phyloP scores from a whole-genome alignment of 805 yeast species.

The Blastobotrys americana region DNA sequence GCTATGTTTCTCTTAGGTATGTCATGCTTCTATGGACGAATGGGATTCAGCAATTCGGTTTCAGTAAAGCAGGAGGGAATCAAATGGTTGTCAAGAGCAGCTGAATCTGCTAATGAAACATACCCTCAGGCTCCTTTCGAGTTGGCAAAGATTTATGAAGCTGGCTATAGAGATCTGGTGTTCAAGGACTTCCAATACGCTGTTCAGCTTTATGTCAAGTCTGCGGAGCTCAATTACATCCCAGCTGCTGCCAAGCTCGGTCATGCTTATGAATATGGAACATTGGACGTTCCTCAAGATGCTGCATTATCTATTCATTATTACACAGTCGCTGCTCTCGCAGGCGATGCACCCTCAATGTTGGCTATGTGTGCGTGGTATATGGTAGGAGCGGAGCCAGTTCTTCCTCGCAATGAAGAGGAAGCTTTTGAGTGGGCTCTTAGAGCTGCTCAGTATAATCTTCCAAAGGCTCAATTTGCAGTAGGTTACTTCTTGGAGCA shows the following conservation, averaged over 20 bases:
- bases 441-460: slow-evolving; percentile 69
- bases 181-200: slow-evolving; percentile 81
- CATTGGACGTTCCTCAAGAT: slow-evolving; percentile 61
- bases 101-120: slow-evolving; percentile 72
- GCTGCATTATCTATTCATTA: slow-evolving; percentile 82
- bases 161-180: slow-evolving; percentile 80
- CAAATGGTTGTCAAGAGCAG: slow-evolving; percentile 86
- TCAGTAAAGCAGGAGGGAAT: slow-evolving; percentile 78
- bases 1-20: slow-evolving; percentile 92
- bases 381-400: slow-evolving; percentile 82
- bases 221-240: slow-evolving; percentile 80
- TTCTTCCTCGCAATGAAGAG: slow-evolving; percentile 62
- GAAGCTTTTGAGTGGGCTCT: slow-evolving; percentile 96
- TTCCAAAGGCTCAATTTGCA: slow-evolving; percentile 78
- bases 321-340: slow-evolving; percentile 82
- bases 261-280: slow-evolving; percentile 74
- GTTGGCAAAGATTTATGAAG: slow-evolving; percentile 72
- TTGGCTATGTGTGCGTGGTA: slow-evolving; percentile 96
- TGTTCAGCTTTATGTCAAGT: slow-evolving; percentile 73
- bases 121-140: slow-evolving; percentile 94
- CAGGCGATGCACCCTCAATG: slow-evolving; percentile 87
- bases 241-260: slow-evolving; percentile 79
- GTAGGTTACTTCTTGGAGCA: slow-evolving; percentile 76
- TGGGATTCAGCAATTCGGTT: slow-evolving; percentile 65
- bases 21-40: slow-evolving; percentile 71